Evolutionary conservation across 345 rosid genomes (phyloP), one percentile per base, ranked within the genome.

Genomic region (Abelmoschus esculentus): DNA sequence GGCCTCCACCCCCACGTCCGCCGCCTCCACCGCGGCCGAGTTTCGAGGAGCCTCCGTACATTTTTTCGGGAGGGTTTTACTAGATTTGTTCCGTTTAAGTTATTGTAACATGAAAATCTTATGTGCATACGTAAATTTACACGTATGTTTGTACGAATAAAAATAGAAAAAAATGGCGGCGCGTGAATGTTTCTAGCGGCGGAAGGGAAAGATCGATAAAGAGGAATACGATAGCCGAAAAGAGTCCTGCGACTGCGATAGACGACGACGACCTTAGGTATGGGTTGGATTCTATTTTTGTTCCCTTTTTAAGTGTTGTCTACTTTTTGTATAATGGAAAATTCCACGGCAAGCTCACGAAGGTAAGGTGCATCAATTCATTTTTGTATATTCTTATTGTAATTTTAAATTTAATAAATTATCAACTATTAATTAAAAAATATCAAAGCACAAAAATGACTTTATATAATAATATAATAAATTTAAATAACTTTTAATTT

Each of bases 31-130:
- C 88, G 66, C 88, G 85, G 63, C 80, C 78, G 26, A 71, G 77
- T 67, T 86, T 86, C 7, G 85, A 79, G 42, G 87, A 77, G 46
- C 80, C 83, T 61, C 83, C 78, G 78, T 74, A 77, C 87, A 80
- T 84, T 50, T 49, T 58, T 57, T 3, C 10, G 58, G 67, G 60
- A 31, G 56, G 57, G 42, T 38, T 46, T 67, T 31, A 67, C 56
- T 22, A 18, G 40, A 67, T 67, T 67, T 32, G 58, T 50, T 61
- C 50, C 49, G 29, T 62, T 18, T 22, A 40, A 44, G 31, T 62
- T 62, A 62, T 40, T 18, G n/a, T 38, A n/a, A 38, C 49, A 62
- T 62, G 50, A 19, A 38, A 62, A 38, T 38, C 9, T 18, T 62
- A 17, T 61, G 34, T 60, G 5, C 14, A 67, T 10, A 52, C 49